phyloP scores from a whole-genome alignment of 2,329 filamentous ascomycete genomes.

The Trichoderma sp. region DNA sequence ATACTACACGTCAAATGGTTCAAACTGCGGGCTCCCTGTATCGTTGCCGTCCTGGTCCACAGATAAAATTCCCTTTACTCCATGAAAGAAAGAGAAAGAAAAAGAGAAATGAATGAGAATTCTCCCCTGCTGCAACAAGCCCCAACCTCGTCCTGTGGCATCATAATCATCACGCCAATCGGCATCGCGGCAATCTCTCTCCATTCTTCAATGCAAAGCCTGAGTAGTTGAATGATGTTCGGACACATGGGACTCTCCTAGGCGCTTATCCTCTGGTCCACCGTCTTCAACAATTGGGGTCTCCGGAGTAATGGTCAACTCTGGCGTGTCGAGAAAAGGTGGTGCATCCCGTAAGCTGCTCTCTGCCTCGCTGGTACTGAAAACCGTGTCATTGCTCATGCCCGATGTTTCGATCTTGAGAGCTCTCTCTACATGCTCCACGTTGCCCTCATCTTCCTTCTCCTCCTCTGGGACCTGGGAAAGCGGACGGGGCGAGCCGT shows the following conservation, averaged over 20 bases:
- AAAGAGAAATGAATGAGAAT: neutral
- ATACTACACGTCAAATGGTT: slow-evolving; percentile 2
- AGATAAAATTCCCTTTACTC: neutral
- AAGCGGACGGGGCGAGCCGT: slow-evolving; percentile 29
- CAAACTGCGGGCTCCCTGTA: neutral
- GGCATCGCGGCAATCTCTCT: neutral
- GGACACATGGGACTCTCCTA: slow-evolving; percentile 39
- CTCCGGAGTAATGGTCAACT: slow-evolving; percentile 50
- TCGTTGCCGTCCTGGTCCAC: neutral
- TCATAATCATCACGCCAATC: neutral
- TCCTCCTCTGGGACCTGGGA: slow-evolving; percentile 41
- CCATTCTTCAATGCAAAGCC: neutral
- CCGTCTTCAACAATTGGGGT: slow-evolving; percentile 43
- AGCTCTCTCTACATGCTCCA: slow-evolving; percentile 33
- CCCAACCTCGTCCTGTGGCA: neutral
- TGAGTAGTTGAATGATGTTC: slow-evolving; percentile 3
- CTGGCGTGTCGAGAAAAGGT: slow-evolving; percentile 34
- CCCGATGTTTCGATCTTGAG: slow-evolving; percentile 1
- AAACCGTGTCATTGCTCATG: neutral
- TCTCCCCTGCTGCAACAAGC: neutral
- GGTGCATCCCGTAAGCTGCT: neutral
- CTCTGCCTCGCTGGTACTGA: neutral
- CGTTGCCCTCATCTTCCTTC: slow-evolving; percentile 34
- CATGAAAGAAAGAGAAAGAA: neutral
- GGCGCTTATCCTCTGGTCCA: slow-evolving; percentile 42